Percentiles rank a stretch among this genome's conserved stretches.
Conservation (phyloP, 495 filamentous ascomycete genomes). For the Sporormia fimetaria region DNA sequence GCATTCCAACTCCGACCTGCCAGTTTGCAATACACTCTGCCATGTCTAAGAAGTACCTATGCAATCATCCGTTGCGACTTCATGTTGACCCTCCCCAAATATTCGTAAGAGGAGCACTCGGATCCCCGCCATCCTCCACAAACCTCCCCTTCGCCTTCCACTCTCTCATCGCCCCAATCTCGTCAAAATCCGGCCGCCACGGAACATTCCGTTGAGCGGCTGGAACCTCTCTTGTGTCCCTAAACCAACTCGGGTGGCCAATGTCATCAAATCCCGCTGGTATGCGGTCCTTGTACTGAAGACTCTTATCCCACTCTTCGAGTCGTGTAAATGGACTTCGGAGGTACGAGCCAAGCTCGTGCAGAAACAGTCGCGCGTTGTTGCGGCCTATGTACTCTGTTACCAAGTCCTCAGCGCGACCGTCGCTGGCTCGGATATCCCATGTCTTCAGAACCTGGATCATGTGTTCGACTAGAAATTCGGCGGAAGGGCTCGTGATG, state of each 20-base stretch:
- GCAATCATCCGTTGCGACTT: too few relatives aligned
- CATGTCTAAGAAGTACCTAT: too few relatives aligned
- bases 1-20: too few relatives aligned
- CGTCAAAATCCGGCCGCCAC: too few relatives aligned
- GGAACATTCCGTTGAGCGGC: too few relatives aligned
- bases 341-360: slow-evolving; percentile 73
- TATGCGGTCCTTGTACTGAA: slow-evolving; percentile 48
- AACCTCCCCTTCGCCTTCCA: too few relatives aligned
- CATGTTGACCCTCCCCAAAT: too few relatives aligned
- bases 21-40: too few relatives aligned
- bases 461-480: slow-evolving; percentile 84
- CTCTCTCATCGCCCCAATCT: too few relatives aligned
- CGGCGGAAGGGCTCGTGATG: slow-evolving; percentile 56
- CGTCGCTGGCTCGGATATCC: slow-evolving; percentile 74
- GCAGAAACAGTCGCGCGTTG: slow-evolving; percentile 68
- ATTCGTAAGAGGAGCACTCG: too few relatives aligned
- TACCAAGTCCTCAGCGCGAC: slow-evolving; percentile 82
- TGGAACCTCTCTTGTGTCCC: neutral
- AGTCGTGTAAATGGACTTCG: slow-evolving; percentile 61
- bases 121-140: too few relatives aligned
- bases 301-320: slow-evolving; percentile 68
- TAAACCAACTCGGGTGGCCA: neutral
- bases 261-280: slow-evolving; percentile 13
- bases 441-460: slow-evolving; percentile 80
- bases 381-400: slow-evolving; percentile 71